Conservation (phyloP, 768 basidiomycete species). For the Udeniomyces megalosporus region DNA sequence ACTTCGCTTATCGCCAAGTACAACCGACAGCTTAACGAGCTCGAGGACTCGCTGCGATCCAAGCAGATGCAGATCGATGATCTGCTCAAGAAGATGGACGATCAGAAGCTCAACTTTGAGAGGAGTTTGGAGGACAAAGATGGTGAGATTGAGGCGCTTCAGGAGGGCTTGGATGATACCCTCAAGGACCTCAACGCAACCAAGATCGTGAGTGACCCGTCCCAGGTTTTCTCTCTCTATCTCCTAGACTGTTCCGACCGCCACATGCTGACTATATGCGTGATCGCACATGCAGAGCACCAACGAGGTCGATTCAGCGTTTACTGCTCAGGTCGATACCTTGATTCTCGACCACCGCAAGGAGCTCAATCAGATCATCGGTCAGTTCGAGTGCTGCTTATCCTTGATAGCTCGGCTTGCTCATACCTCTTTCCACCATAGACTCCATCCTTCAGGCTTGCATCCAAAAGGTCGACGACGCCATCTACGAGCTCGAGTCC, state of each 20-base stretch:
- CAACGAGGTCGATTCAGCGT: constrained; percentile 70
- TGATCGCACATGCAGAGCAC: constrained; percentile 65
- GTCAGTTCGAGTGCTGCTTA: constrained; percentile 33
- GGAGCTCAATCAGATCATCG: constrained; percentile 93
- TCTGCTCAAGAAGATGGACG: constrained; percentile 61
- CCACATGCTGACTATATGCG: no score
- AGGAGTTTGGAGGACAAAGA: constrained; percentile 86
- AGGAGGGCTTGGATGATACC: constrained; percentile 87
- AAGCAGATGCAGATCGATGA: constrained; percentile 98
- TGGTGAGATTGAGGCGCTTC: constrained; percentile 84
- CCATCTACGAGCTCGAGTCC: constrained; percentile 94
- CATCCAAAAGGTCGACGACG: constrained; percentile 90
- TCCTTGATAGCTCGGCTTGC: background rate
- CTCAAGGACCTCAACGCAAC: constrained; percentile 72
- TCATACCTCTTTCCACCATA: constrained; percentile 26
- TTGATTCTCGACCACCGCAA: constrained; percentile 92
- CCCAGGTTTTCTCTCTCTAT: background rate
- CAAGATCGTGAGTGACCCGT: constrained; percentile 46
- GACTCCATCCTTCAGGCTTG: constrained; percentile 95
- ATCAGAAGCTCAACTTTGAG: constrained; percentile 57
- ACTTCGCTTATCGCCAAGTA: constrained; percentile 76
- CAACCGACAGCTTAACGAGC: constrained; percentile 84
- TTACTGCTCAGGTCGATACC: constrained; percentile 91
- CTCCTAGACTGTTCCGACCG: background rate
- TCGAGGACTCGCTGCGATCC: constrained; percentile 89